These are phyloP conservation scores for Sechiopsis laciniata DNA, from an alignment of 306 rosid species.

Conservation along the genomic window DNA sequence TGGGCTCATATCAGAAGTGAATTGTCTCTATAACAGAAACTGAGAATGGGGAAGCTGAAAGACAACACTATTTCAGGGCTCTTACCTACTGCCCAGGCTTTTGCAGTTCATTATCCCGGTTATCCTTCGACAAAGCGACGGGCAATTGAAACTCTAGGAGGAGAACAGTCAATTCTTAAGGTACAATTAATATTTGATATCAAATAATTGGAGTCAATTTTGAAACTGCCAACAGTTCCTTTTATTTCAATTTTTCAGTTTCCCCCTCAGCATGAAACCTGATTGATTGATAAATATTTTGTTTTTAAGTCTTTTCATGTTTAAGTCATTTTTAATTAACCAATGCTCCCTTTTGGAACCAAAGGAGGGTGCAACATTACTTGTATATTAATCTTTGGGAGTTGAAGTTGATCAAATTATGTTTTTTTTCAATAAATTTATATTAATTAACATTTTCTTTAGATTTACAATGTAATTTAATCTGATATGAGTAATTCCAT, in stretches of 20 bases:
- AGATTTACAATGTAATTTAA: background rate
- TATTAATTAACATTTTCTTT: background rate
- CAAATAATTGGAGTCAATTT: constrained; percentile 4
- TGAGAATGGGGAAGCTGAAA: constrained; percentile 51
- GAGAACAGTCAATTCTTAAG: constrained; percentile 55
- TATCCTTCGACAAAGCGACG: constrained; percentile 58
- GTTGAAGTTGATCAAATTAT: constrained; percentile 9
- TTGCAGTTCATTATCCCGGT: constrained; percentile 66
- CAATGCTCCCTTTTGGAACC: background rate
- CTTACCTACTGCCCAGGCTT: constrained; percentile 43
- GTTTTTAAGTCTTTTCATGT: background rate
- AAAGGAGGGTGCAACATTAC: background rate
- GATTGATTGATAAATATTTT: background rate
- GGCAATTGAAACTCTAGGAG: constrained; percentile 63
- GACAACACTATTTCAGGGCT: constrained; percentile 57
- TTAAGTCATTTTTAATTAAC: background rate
- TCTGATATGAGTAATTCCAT: background rate
- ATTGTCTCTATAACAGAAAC: background rate
- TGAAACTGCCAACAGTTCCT: background rate
- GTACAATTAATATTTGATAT: constrained; percentile 25
- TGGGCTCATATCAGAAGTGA: background rate
- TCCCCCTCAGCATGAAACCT: background rate
- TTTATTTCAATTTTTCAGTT: background rate
- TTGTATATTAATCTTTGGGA: background rate
- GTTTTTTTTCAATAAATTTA: background rate